Evolutionary conservation across 306 rosid genomes (phyloP).

Genomic region (Mimosa pudica): DNA sequence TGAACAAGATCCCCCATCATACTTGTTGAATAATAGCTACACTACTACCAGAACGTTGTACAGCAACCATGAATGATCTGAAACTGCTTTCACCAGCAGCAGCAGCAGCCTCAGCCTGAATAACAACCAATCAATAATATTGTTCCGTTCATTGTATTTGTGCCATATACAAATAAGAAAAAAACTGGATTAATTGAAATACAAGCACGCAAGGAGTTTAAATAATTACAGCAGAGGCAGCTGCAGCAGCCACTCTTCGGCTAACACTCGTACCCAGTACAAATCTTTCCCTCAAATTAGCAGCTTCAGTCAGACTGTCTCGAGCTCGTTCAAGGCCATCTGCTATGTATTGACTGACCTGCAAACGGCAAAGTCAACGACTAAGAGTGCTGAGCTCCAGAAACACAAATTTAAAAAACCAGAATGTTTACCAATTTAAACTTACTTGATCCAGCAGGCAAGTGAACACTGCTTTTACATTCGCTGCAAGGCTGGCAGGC

Average conservation of each 20-base stretch:
- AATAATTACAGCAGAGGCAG: constrained; percentile 87
- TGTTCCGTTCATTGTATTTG: constrained; percentile 33
- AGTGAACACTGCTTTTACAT: constrained; percentile 87
- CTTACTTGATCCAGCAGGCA: constrained; percentile 98
- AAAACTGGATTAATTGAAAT: constrained; percentile 26
- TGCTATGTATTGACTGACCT: constrained; percentile 95
- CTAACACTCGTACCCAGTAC: constrained; percentile 75
- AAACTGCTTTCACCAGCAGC: constrained; percentile 99
- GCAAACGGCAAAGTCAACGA: constrained; percentile 22
- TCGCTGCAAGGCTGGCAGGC: constrained; percentile 85
- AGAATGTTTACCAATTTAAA: constrained; percentile 30
- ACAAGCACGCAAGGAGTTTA: constrained; percentile 34
- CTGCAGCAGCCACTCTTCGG: constrained; percentile 99
- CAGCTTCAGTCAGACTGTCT: constrained; percentile 92
- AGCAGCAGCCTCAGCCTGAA: constrained; percentile 99
- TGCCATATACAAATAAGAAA: neutral
- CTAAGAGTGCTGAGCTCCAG: constrained; percentile 29
- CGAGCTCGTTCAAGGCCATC: constrained; percentile 98
- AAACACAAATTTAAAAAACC: constrained; percentile 30
- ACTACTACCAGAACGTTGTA: constrained; percentile 99
- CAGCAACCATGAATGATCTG: constrained; percentile 99
- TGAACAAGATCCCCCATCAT: constrained; percentile 40
- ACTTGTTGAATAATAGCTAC: constrained; percentile 99
- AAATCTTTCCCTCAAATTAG: constrained; percentile 92
- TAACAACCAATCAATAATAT: constrained; percentile 41